Percentiles rank a stretch among this genome's conserved stretches.
phyloP scores from a whole-genome alignment of 306 rosid species.

The Clitoria ternatea region DNA sequence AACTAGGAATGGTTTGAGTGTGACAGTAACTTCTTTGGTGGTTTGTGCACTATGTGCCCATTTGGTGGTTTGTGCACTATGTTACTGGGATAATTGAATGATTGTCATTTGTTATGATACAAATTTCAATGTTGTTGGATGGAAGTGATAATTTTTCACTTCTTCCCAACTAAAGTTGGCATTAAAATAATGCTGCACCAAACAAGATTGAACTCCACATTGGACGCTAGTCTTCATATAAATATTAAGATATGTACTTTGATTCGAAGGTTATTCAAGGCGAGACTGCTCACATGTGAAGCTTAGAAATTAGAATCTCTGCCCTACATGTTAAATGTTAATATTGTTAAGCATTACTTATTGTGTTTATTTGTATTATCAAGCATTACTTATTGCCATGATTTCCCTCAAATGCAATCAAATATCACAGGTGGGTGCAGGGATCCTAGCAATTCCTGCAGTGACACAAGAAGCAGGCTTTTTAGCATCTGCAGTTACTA shows the following conservation, averaged over 20 bases:
- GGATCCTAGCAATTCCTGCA: conserved; percentile 77
- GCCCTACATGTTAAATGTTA: neutral
- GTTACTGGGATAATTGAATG: too few species aligned
- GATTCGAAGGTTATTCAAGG: neutral
- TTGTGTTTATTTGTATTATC: neutral
- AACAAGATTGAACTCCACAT: neutral
- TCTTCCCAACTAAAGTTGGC: too few species aligned
- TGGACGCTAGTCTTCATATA: neutral
- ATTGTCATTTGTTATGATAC: too few species aligned
- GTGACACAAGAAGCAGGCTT: conserved; percentile 82
- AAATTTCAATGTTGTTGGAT: too few species aligned
- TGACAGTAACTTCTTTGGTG: neutral
- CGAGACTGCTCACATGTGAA: neutral
- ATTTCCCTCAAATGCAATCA: conserved; percentile 17
- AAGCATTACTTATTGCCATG: neutral
- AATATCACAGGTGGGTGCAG: conserved; percentile 66
- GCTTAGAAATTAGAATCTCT: neutral
- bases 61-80: too few species aligned
- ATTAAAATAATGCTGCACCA: too few species aligned
- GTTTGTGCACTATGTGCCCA: neutral
- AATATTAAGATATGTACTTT: neutral
- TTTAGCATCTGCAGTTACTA: conserved; percentile 62
- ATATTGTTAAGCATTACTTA: neutral
- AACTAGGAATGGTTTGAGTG: neutral
- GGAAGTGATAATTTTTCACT: too few species aligned